Conservation (phyloP, 2,329 filamentous ascomycete genomes). For the Neoascochyta sp. region DNA sequence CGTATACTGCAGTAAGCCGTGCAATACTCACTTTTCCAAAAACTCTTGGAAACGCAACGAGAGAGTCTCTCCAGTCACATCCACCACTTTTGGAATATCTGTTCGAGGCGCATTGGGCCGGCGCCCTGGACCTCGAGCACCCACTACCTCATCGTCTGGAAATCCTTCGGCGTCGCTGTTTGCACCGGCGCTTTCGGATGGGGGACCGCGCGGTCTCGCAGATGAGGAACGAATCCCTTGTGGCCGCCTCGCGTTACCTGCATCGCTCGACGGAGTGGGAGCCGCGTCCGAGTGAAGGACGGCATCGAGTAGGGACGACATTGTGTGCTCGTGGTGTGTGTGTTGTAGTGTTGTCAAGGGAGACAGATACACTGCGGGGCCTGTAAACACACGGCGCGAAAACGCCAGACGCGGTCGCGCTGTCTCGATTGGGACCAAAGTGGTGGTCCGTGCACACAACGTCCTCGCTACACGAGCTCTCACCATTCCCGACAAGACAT, state of each 20-base stretch:
- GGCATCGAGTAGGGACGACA: conserved; percentile 53
- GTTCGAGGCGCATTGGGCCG: conserved; percentile 46
- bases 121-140: conserved; percentile 43
- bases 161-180: conserved; percentile 57
- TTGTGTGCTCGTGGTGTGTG: conserved; percentile 23
- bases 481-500: too few species aligned
- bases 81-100: conserved; percentile 69
- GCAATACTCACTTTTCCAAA: conserved; percentile 62
- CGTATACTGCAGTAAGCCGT: not conserved
- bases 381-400: too few species aligned
- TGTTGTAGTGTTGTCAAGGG: too few species aligned
- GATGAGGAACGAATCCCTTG: conserved; percentile 48
- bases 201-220: conserved; percentile 53
- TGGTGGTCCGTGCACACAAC: too few species aligned
- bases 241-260: conserved; percentile 35
- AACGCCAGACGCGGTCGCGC: too few species aligned
- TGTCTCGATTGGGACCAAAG: too few species aligned
- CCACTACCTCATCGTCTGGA: conserved; percentile 60
- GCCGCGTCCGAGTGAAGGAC: conserved; percentile 48
- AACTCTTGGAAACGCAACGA: conserved; percentile 76
- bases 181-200: conserved; percentile 50
- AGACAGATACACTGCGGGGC: too few species aligned
- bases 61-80: conserved; percentile 69
- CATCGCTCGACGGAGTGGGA: conserved; percentile 37
- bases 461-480: too few species aligned